Evolutionary conservation across 768 basidiomycete species (phyloP).

Genomic region (Tulasnella sp.): DNA sequence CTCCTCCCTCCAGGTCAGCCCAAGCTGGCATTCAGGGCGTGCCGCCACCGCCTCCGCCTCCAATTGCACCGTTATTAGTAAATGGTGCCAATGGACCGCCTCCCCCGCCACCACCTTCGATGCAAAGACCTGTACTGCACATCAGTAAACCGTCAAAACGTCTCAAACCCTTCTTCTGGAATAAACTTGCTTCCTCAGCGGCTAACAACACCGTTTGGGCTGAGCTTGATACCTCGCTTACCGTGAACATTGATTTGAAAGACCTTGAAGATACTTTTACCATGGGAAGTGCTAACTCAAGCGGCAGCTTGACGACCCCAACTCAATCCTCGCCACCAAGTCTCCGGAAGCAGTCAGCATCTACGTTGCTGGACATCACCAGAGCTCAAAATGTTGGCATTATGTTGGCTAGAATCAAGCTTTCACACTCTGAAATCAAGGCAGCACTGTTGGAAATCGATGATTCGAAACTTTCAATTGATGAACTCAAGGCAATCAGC

Average conservation of each 20-base stretch:
- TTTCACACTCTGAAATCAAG: conserved; percentile 51
- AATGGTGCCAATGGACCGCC: conserved; percentile 12
- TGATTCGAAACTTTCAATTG: conserved; percentile 52
- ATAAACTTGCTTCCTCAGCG: conserved; percentile 44
- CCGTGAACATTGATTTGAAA: conserved; percentile 39
- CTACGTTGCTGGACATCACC: conserved; percentile 63
- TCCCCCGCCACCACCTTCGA: conserved; percentile 21
- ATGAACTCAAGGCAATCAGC: conserved; percentile 61
- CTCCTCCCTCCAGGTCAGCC: background rate
- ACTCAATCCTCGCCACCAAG: conserved; percentile 30
- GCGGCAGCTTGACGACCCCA: conserved; percentile 30
- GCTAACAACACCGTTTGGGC: conserved; percentile 55
- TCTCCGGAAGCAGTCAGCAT: conserved; percentile 45
- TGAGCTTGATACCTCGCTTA: conserved; percentile 33
- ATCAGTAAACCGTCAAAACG: conserved; percentile 37
- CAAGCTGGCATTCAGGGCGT: background rate
- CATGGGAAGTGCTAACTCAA: conserved; percentile 35
- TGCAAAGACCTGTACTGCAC: conserved; percentile 1
- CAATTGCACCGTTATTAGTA: conserved; percentile 21
- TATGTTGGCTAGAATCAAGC: conserved; percentile 67
- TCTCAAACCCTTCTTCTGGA: conserved; percentile 82
- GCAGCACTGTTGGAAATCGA: conserved; percentile 58
- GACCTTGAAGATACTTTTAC: conserved; percentile 67
- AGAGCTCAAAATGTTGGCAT: conserved; percentile 81
- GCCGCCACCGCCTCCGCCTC: conserved; percentile 19